Evolutionary conservation across 2,329 filamentous ascomycete genomes (phyloP), one percentile per base, ranked within the genome.

Genomic region (Trichoderma sp.): DNA sequence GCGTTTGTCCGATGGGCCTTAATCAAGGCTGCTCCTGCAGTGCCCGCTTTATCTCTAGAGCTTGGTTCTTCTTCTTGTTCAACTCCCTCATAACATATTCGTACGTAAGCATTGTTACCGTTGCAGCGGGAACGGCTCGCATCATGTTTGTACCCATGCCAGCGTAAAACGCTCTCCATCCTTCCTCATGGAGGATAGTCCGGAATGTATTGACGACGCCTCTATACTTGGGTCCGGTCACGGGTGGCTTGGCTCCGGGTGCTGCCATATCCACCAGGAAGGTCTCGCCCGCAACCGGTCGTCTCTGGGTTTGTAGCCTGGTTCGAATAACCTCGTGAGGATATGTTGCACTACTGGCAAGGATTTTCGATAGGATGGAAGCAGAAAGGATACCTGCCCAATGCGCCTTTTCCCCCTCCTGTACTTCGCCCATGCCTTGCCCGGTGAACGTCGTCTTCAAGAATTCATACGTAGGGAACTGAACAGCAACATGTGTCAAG

Each of bases 81-180:
- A 91, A 83, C 74, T 85, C 82, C 71, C 87, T 85, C 90, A 91
- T 91, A 67, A 88, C 85, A 79, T 93, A 97, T 85, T 99, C 97
- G 82, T 98, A 99, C 14, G 96, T 98, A 82, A 98, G 88, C 93
- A 99, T 97, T 3, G 97, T 99, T 31, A 97, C 98, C 81, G 97
- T 97, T 24, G 97, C 96, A 27, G 97, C 95, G 38, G 97, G 97
- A 14, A 99, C 93, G 8, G 97, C 97, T 75, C 97, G 91, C 88
- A 98, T 95, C 91, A 99, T 94, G 85, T 99, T 99, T 66, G 96
- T 98, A 50, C 97, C 97, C 88, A 99, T 95, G 45, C 97, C 97
- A 29, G 95, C 96, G 83, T 99, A 99, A 81, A 99, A 98, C 4
- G 96, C 96, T 77, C 93, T 90, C 95, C 96, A 98, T 7, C 97